Base-by-base conservation (phyloP, 2,329 filamentous ascomycete genomes). In the Triangularia verruculosa region DNA sequence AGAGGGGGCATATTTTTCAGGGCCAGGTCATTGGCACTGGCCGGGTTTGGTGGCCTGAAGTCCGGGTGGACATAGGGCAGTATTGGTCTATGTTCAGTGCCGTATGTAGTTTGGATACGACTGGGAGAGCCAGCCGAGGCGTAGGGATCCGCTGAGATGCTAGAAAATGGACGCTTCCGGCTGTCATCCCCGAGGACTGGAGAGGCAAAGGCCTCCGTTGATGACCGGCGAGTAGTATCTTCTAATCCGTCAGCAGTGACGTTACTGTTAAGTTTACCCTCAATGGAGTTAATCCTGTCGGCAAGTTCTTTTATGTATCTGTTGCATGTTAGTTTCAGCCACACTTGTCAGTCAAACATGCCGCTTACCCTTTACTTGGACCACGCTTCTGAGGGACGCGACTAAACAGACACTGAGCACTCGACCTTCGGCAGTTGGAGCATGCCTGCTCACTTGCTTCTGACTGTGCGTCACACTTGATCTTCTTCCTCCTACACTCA, bases 291-390 rank as follows among this genome's bases (percentile, higher is more conserved):
- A 64, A 97, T 87, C 25, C 93, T 83, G 73, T 96, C 92, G 24
- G 92, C 92, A 22, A 97, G 83, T 75, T 96, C 92, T 74, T 96
- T 96, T 74, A 97, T 97, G 71, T 96, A 96, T 15, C 89, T 91
- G 71, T 53, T 32, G 34, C 28, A 34, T 43, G 22, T 61, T 28
- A 59, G 62, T 25, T 61, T 67, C 69, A 56, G 70, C 25, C 25
- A 34, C 4, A 66, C 28, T 32, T 61, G 61, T 60, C 11, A 57
- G 39, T 28, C 56, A 17, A 64, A 7, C 32, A 62, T 9, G 32
- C 74, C 54, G 66, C 79, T 71, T 82, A 91, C 83, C 93, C 93
- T 83, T 96, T 97, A 73, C 90, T 95, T 2, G 93, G 92, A 1
- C 93, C 92, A 65, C 91, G 84, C 76, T 95, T 96, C 82, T 95